Conservation (phyloP, 2,329 filamentous ascomycete genomes). For the Penicillium sp. region DNA sequence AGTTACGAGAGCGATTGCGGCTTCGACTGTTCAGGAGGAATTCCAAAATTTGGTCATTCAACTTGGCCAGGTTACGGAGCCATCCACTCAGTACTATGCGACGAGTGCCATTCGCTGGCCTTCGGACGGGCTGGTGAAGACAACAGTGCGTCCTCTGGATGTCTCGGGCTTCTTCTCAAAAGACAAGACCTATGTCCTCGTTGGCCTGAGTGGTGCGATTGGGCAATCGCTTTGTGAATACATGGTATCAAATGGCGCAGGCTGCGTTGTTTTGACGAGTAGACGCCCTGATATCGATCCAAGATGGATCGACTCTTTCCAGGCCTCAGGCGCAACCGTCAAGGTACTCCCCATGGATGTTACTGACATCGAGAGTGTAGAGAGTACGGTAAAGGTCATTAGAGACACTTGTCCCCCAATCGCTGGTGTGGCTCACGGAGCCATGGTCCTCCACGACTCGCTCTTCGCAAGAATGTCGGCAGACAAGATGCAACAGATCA, state of each 20-base stretch:
- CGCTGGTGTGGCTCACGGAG: constrained; percentile 42
- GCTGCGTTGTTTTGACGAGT: constrained; percentile 52
- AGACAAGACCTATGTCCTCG: constrained; percentile 48
- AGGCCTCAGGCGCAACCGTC: constrained; percentile 16
- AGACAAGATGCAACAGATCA: constrained; percentile 22
- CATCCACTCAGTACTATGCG: background rate
- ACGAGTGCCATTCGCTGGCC: background rate
- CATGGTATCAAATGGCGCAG: constrained; percentile 49
- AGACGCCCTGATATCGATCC: constrained; percentile 27
- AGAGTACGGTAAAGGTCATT: constrained; percentile 19
- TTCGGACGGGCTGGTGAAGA: background rate
- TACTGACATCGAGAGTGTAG: constrained; percentile 26
- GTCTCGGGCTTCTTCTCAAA: constrained; percentile 17
- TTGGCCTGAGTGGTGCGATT: constrained; percentile 57
- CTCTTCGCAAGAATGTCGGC: constrained; percentile 28
- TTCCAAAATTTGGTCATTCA: background rate
- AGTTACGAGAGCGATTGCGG: background rate
- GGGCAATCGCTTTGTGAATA: constrained; percentile 52
- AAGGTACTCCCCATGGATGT: constrained; percentile 32
- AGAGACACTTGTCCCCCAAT: constrained; percentile 30
- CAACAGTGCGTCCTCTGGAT: background rate
- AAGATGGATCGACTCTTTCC: constrained; percentile 18
- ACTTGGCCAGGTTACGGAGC: background rate
- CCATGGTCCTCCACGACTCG: constrained; percentile 41
- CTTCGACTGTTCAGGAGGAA: background rate